Base-by-base conservation (phyloP, 2,329 filamentous ascomycete species). In the Arthrobotrys sinensis region DNA sequence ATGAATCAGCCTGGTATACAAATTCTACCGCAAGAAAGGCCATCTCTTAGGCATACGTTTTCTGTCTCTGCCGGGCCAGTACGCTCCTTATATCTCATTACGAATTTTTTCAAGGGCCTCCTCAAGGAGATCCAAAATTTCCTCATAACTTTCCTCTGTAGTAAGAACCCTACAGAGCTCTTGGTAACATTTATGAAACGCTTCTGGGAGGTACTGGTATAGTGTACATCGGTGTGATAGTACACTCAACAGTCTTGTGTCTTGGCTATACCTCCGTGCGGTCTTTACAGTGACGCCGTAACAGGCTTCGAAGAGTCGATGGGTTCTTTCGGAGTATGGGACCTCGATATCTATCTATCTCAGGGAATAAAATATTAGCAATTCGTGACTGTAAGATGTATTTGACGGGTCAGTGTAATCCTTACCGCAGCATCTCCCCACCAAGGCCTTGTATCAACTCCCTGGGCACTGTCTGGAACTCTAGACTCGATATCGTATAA, bases 381-480 rank as follows among this genome's bases (percentile, higher is more conserved):
- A 28, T 12, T 10, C 0, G 19, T 3, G 4, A 7, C 11, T 28
- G 14, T 14, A 14, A 50, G n/a, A 4, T n/a, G n/a, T n/a, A n/a
- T 4, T 28, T 28, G 24, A 28, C 24, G 24, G 24, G 24, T 28
- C 36, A 12, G 36, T 8, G 8, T 38, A 3, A 57, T 38, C 2
- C 52, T 4, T 43, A 60, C 55, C 19, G 16, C n/a, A 40, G 36
- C 55, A 28, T 60, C 24, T 4, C 55, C 55, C 34, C 14, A 43
- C 36, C 16, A 43, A 60, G 36, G 4, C 19, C 43, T 60, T 19
- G 43, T n/a, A 28, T 34, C n/a, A 14, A 3, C 16, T 3, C 36
- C 19, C 4, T 43, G 36, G 4, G 1, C 8, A 43, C 34, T 24
- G 12, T 10, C 10, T 19, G 21, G 14, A 43, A 60, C 12, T 10